Evolutionary conservation across 495 filamentous ascomycete species (phyloP), one percentile per base, ranked within the genome.

Genomic region (Penicillium canariense): DNA sequence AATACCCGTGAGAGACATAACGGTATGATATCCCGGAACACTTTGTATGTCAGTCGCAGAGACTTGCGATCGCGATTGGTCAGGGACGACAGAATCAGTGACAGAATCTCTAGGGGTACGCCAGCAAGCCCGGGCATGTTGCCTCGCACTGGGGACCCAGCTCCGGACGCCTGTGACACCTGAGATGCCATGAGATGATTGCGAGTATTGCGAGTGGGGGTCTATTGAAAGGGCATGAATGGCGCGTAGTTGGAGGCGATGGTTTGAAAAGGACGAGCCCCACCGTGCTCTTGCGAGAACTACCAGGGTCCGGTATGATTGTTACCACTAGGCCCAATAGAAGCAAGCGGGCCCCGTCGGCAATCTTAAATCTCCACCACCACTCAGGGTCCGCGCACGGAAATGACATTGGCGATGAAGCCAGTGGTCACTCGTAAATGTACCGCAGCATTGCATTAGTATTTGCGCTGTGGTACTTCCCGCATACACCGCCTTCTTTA

Each of bases 1-100:
- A 53, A 46, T 25, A 53, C 40, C 2, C 50, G 20, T 36, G 50
- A 44, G 27, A 26, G 26, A 25, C 25, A 44, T 27, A 26, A 52
- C 20, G 39, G 39, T 26, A 14, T 18, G 18, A 43, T 36, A 2
- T 50, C 39, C 26, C 28, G 10, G 38, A 52, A 28, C 17, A 30
- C 38, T 52, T 45, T 52, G 15, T 12, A 52, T 6, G 50, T 52
- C 30, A 45, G 32, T 30, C 50, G 39, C 20, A 52, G 23, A 17
- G 50, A 45, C 39, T 52, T 52, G 27, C 30, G 17, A 36, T 52
- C 39, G 9, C 28, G 18, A 25, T 52, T 52, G 11, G 50, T 18
- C 30, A 52, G 12, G 23, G 42, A 52, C 26, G 39, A 52, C 14
- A 38, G 26, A 36, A 52, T 52, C 17, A 35, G 31, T 44, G 35